phyloP scores from a whole-genome alignment of 2,329 filamentous ascomycete species.

The Zarea fungicola region DNA sequence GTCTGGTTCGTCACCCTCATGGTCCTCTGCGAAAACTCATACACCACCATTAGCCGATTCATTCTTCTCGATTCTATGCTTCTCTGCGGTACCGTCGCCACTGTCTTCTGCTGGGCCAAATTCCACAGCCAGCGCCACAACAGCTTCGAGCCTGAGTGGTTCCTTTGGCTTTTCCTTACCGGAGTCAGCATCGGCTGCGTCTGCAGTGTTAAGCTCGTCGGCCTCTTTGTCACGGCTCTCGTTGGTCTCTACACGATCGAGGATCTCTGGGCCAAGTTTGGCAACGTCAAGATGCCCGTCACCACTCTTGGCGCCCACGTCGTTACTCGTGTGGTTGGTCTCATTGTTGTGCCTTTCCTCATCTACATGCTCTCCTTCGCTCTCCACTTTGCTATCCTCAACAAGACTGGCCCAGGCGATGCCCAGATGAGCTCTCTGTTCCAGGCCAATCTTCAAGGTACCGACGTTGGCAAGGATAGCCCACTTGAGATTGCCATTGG shows the following conservation, averaged over 20 bases:
- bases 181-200: conserved; percentile 96
- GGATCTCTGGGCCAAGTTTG: conserved; percentile 98
- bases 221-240: conserved; percentile 89
- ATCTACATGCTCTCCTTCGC: conserved; percentile 97
- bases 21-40: conserved; percentile 98
- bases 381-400: conserved; percentile 87
- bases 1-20: conserved; percentile 95
- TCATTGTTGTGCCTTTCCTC: conserved; percentile 82
- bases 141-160: conserved; percentile 90
- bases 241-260: conserved; percentile 94
- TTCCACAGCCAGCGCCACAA: conserved; percentile 85
- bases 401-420: conserved; percentile 91
- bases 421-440: conserved; percentile 99
- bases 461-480: conserved; percentile 89
- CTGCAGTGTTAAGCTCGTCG: conserved; percentile 97
- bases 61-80: conserved; percentile 99
- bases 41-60: conserved; percentile 97
- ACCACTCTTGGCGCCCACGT: conserved; percentile 71
- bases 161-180: conserved; percentile 87
- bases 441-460: conserved; percentile 92
- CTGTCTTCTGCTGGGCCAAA: conserved; percentile 93
- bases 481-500: conserved; percentile 88
- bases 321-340: conserved; percentile 70
- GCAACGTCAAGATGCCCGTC: conserved; percentile 83
- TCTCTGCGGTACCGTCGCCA: conserved; percentile 96